Percentiles rank a stretch among this genome's conserved stretches.
Evolutionary conservation across 2,329 filamentous ascomycete species (phyloP).

Genomic region (Berkeleyomyces rouxiae): DNA sequence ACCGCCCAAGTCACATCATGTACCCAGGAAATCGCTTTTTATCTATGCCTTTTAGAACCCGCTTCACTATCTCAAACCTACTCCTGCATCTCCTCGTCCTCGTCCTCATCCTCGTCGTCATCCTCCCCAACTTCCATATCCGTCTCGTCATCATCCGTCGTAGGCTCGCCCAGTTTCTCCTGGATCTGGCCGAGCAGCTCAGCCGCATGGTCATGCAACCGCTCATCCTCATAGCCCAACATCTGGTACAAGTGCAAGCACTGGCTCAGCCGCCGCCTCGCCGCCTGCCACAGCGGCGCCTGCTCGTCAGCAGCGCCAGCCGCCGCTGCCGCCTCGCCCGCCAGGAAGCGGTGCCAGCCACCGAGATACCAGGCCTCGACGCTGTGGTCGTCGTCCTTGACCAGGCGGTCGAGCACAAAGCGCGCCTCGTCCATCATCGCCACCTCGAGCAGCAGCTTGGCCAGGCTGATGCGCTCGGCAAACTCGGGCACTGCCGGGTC

Average conservation of each 20-base stretch:
- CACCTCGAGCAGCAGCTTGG: slow-evolving; percentile 77
- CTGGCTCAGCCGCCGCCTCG: slow-evolving; percentile 67
- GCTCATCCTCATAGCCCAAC: slow-evolving; percentile 73
- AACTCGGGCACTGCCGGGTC: slow-evolving; percentile 69
- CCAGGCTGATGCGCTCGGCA: slow-evolving; percentile 65
- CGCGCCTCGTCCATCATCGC: slow-evolving; percentile 73
- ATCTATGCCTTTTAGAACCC: slow-evolving; percentile 4
- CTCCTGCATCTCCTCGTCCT: slow-evolving; percentile 40
- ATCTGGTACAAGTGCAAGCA: slow-evolving; percentile 62
- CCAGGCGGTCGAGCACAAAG: slow-evolving; percentile 66
- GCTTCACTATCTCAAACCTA: slow-evolving; percentile 13
- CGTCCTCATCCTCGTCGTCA: slow-evolving; percentile 32
- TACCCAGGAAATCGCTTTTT: slow-evolving; percentile 1
- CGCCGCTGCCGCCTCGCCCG: slow-evolving; percentile 37
- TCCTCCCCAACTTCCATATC: slow-evolving; percentile 32
- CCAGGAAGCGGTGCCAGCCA: slow-evolving; percentile 76
- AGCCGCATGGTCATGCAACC: slow-evolving; percentile 55
- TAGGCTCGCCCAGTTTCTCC: slow-evolving; percentile 43
- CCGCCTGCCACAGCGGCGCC: slow-evolving; percentile 45
- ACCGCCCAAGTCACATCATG: background rate
- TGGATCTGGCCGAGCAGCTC: slow-evolving; percentile 52
- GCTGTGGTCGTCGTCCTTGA: slow-evolving; percentile 80
- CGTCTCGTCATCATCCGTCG: slow-evolving; percentile 38
- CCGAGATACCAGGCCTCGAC: slow-evolving; percentile 96
- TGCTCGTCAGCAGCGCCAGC: slow-evolving; percentile 17